A percentile compares a stretch with the other conserved stretches of the same genome.
Evolutionary conservation across 305 asterid species (phyloP).

Genomic region (Coffea humblotiana): DNA sequence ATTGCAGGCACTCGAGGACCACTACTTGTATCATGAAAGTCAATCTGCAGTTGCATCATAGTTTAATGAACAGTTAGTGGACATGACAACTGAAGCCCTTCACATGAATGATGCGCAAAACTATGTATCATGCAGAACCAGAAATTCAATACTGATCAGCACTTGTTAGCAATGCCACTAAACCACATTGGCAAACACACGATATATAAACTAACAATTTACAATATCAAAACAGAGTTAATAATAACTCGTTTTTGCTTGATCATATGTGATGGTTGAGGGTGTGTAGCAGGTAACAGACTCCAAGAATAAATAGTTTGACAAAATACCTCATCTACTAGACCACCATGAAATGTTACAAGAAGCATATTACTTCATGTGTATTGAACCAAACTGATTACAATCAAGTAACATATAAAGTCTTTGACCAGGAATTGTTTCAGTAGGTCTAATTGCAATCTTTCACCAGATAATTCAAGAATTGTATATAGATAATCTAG

Average conservation of each 20-base stretch:
- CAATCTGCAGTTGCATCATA: constrained; percentile 65
- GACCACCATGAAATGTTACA: background rate
- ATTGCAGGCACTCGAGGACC: constrained; percentile 96
- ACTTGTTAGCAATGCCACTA: background rate
- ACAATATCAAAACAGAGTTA: background rate
- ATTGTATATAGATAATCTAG: background rate
- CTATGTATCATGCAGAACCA: background rate
- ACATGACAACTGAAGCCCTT: background rate
- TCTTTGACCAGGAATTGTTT: background rate
- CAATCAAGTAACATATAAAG: background rate
- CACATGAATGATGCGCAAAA: background rate
- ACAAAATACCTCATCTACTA: background rate
- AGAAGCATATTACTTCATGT: background rate
- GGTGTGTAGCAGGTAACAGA: background rate
- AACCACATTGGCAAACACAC: background rate
- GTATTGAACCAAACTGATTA: background rate
- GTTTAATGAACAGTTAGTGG: background rate
- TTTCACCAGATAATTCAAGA: background rate
- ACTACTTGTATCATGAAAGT: constrained; percentile 94
- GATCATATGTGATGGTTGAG: background rate
- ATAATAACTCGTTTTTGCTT: background rate
- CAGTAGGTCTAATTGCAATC: background rate
- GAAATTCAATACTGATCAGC: background rate
- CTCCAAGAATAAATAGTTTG: background rate
- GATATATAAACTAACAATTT: background rate